These are phyloP conservation scores for Fusarium hostae DNA, from an alignment of 2,329 filamentous ascomycete genomes.

Conservation along the genomic window DNA sequence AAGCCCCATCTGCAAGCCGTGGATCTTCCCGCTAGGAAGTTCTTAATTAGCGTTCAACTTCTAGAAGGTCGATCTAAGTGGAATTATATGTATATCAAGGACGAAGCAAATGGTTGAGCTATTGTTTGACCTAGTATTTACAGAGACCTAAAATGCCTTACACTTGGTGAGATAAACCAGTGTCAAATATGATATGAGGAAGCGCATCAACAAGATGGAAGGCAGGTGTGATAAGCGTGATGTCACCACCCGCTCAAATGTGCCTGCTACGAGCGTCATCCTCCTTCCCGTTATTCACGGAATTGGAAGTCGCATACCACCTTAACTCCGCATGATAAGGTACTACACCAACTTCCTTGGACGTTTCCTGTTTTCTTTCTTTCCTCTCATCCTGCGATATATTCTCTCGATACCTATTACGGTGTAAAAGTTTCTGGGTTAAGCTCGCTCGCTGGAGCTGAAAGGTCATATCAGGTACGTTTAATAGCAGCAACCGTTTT, in stretches of 20 bases:
- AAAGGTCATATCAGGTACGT: slow-evolving; percentile 8
- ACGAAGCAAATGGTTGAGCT: background rate
- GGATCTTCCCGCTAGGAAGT: slow-evolving; percentile 22
- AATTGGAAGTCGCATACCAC: slow-evolving; percentile 13
- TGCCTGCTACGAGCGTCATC: slow-evolving; percentile 17
- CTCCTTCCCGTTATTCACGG: background rate
- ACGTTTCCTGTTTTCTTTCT: background rate
- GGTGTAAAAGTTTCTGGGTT: background rate
- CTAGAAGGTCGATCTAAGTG: slow-evolving; percentile 4
- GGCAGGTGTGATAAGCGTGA: slow-evolving; percentile 21
- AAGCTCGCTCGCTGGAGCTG: background rate
- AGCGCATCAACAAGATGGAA: background rate
- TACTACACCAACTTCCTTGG: background rate
- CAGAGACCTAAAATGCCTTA: background rate
- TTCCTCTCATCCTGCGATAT: background rate
- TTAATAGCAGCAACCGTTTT: background rate
- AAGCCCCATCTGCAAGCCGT: slow-evolving; percentile 5
- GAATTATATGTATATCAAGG: background rate
- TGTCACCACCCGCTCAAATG: slow-evolving; percentile 17
- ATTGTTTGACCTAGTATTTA: background rate
- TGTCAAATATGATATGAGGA: background rate
- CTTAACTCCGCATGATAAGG: slow-evolving; percentile 29
- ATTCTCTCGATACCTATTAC: background rate
- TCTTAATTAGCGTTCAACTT: slow-evolving; percentile 14
- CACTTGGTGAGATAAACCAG: background rate